Conservation (phyloP, 106 monocot genomes). For the Allium sativum region DNA sequence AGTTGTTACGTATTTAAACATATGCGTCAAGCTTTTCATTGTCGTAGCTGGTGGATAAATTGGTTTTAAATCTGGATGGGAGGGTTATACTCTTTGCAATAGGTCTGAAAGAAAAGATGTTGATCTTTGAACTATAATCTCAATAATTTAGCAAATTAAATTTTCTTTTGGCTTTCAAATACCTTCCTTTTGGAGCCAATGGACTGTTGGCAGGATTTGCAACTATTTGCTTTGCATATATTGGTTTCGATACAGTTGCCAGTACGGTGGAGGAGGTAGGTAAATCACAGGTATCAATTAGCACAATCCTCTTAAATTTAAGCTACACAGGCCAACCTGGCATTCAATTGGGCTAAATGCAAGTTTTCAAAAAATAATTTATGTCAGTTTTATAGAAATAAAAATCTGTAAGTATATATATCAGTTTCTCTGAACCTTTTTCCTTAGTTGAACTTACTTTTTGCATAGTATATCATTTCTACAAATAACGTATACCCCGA, state of each 20-base stretch:
- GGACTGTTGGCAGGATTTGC: conserved; percentile 93
- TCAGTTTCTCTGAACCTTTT: no score
- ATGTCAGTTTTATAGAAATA: no score
- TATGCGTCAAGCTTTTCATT: conserved; percentile 82
- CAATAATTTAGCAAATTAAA: not conserved
- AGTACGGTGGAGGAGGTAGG: conserved; percentile 95
- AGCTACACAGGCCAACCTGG: no score
- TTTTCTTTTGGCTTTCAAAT: conserved; percentile 33
- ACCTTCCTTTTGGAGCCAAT: conserved; percentile 88
- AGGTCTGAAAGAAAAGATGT: conserved; percentile 47
- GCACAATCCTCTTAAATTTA: no score
- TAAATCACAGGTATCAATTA: not conserved
- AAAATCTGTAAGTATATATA: no score
- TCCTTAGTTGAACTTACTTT: no score
- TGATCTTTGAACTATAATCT: no score
- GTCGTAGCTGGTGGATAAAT: conserved; percentile 88
- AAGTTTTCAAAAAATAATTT: no score
- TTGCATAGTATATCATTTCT: no score
- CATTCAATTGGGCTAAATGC: no score
- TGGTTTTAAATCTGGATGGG: conserved; percentile 90
- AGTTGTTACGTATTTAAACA: conserved; percentile 70
- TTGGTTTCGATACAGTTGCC: conserved; percentile 93
- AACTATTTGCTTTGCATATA: conserved; percentile 92
- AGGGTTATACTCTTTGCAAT: conserved; percentile 57
- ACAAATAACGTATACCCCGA: no score